Conservation (phyloP, 2,329 filamentous ascomycete species). For the Akanthomyces uredinophilus region DNA sequence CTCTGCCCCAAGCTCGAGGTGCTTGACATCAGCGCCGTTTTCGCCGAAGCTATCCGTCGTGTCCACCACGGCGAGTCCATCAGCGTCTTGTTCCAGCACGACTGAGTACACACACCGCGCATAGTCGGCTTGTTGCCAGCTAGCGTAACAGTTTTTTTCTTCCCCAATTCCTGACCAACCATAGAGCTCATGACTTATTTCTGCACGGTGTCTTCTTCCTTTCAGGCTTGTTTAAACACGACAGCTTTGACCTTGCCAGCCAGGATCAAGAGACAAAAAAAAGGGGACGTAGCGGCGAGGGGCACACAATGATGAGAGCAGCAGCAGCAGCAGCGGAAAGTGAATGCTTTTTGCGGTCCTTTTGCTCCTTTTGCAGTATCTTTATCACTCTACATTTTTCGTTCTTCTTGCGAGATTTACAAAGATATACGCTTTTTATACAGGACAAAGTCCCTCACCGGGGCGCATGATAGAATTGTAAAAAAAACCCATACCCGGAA, state of each 20-base stretch:
- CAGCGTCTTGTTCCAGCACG: conserved; percentile 71
- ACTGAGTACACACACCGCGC: conserved; percentile 13
- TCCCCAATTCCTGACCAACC: neutral
- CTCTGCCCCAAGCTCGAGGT: conserved; percentile 86
- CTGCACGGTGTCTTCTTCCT: neutral
- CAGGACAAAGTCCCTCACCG: neutral
- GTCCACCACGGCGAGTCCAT: conserved; percentile 98
- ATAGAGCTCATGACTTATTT: neutral
- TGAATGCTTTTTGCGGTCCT: conserved; percentile 6
- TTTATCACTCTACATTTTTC: neutral
- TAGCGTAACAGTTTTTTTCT: neutral
- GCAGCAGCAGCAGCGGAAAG: neutral
- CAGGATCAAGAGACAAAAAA: neutral
- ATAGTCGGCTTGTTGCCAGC: neutral
- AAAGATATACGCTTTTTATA: conserved; percentile 2
- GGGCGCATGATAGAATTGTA: neutral
- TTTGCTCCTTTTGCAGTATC: neutral
- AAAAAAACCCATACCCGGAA: neutral
- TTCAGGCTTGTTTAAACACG: neutral
- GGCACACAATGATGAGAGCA: neutral
- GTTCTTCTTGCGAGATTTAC: conserved; percentile 12
- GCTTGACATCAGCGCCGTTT: conserved; percentile 81
- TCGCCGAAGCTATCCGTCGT: conserved; percentile 90
- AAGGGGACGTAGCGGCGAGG: neutral
- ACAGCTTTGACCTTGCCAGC: neutral